A percentile compares a stretch with the other conserved stretches of the same genome.
Conservation (phyloP, 2,329 filamentous ascomycete genomes). For the Pyricularia sp. region DNA sequence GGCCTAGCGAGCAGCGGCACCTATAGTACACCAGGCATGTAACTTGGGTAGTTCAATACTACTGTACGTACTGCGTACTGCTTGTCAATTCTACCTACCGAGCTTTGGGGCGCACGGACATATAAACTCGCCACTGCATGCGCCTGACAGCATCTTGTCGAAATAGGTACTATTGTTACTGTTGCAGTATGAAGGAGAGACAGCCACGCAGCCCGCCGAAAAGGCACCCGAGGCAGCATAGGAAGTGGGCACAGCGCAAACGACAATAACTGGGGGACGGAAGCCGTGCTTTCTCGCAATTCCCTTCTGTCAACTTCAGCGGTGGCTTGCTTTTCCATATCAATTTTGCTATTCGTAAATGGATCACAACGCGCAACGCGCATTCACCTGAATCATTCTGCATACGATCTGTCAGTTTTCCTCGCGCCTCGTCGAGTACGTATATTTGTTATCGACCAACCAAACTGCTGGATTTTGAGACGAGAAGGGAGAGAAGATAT, state of each 20-base stretch:
- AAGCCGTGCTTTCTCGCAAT: not conserved
- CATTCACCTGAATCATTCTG: not conserved
- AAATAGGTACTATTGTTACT: not conserved
- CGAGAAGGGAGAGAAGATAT: not conserved
- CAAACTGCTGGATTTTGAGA: not conserved
- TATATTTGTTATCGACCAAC: not conserved
- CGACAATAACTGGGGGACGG: not conserved
- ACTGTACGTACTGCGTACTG: too few relatives aligned
- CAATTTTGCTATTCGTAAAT: not conserved
- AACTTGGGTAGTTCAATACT: too few relatives aligned
- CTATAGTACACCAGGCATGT: not conserved
- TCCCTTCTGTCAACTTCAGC: not conserved
- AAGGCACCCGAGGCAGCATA: not conserved
- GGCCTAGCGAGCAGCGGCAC: not conserved
- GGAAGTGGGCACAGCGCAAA: not conserved
- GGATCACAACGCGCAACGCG: not conserved
- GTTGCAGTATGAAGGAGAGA: not conserved
- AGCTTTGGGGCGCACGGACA: not conserved
- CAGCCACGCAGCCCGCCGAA: not conserved
- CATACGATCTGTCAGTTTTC: not conserved
- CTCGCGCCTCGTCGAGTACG: not conserved
- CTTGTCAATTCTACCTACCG: too few relatives aligned
- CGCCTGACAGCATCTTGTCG: not conserved
- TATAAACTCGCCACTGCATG: not conserved
- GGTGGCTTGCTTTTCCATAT: not conserved